Evolutionary conservation across 306 rosid genomes (phyloP).

Genomic region (Rubus parviflorus): DNA sequence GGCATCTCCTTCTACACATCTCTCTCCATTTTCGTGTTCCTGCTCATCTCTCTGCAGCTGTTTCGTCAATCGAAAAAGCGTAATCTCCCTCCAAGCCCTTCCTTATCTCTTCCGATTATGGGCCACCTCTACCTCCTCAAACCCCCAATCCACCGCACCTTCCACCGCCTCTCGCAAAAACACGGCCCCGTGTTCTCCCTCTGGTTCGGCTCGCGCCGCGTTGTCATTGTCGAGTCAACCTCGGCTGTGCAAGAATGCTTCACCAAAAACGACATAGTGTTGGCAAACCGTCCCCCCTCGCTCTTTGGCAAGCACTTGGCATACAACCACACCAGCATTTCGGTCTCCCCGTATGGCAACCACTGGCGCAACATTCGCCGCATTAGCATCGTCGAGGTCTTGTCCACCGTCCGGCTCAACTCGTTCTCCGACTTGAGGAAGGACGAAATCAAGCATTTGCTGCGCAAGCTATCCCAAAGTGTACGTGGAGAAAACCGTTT

Average conservation of each 20-base stretch:
- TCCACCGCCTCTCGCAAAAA: slow-evolving; percentile 32
- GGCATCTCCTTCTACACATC: neutral
- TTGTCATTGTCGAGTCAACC: slow-evolving; percentile 43
- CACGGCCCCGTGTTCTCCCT: slow-evolving; percentile 43
- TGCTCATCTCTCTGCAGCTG: neutral
- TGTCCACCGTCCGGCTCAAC: slow-evolving; percentile 40
- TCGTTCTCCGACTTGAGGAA: slow-evolving; percentile 31
- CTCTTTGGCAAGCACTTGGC: slow-evolving; percentile 27
- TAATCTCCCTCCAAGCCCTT: neutral
- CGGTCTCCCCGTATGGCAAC: slow-evolving; percentile 43
- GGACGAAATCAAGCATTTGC: slow-evolving; percentile 40
- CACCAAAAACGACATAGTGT: slow-evolving; percentile 47
- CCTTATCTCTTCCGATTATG: slow-evolving; percentile 33
- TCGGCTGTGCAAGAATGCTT: slow-evolving; percentile 49
- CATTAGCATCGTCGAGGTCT: slow-evolving; percentile 44
- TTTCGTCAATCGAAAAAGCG: neutral
- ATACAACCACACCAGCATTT: slow-evolving; percentile 33
- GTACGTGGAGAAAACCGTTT: slow-evolving; percentile 5
- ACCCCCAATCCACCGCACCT: slow-evolving; percentile 34
- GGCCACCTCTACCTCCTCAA: slow-evolving; percentile 53
- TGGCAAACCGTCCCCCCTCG: slow-evolving; percentile 45
- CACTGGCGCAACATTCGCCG: slow-evolving; percentile 78
- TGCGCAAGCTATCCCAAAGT: slow-evolving; percentile 24
- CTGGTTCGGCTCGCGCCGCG: slow-evolving; percentile 27
- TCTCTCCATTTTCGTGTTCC: neutral